Percentiles rank a stretch among this genome's conserved stretches.
Evolutionary conservation across 805 yeast genomes (phyloP).

Genomic region (Kodamaea restingae): DNA sequence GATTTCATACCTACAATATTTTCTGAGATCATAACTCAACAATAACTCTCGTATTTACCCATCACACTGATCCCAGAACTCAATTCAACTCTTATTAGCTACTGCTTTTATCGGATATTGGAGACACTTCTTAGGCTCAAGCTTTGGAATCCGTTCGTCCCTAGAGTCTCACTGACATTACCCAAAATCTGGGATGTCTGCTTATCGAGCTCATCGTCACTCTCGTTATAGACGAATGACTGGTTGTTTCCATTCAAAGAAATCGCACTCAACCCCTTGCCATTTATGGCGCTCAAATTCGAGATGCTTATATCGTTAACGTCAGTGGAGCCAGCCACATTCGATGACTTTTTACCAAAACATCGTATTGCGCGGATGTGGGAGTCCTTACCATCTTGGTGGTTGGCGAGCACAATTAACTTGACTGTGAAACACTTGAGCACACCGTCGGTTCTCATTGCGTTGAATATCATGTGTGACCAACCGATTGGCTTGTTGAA

Average conservation of each 20-base stretch:
- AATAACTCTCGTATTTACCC: too few species aligned
- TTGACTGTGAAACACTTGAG: slow-evolving; percentile 66
- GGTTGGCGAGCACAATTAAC: slow-evolving; percentile 65
- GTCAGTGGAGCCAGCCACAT: slow-evolving; percentile 20
- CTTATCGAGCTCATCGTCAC: slow-evolving; percentile 17
- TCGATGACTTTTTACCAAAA: slow-evolving; percentile 37
- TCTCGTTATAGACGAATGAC: slow-evolving; percentile 6
- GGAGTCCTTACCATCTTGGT: slow-evolving; percentile 94
- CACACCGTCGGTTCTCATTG: slow-evolving; percentile 50
- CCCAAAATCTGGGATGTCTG: slow-evolving; percentile 24
- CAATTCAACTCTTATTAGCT: slow-evolving; percentile 8
- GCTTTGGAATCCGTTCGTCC: slow-evolving; percentile 43
- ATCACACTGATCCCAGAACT: too few species aligned
- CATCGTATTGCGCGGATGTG: slow-evolving; percentile 74
- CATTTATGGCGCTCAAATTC: slow-evolving; percentile 10
- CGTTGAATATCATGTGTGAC: slow-evolving; percentile 61
- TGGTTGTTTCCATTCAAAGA: slow-evolving; percentile 4
- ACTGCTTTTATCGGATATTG: too few species aligned
- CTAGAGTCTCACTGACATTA: slow-evolving; percentile 37
- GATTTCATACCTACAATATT: too few species aligned
- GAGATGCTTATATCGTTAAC: slow-evolving; percentile 8
- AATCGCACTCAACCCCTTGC: slow-evolving; percentile 8
- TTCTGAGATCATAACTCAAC: too few species aligned
- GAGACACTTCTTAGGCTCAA: slow-evolving; percentile 34
- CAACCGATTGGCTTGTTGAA: slow-evolving; percentile 73